Evolutionary conservation across 2,329 filamentous ascomycete genomes (phyloP), one percentile per base, ranked within the genome.

Genomic region (Drechslerella coelobrocha): DNA sequence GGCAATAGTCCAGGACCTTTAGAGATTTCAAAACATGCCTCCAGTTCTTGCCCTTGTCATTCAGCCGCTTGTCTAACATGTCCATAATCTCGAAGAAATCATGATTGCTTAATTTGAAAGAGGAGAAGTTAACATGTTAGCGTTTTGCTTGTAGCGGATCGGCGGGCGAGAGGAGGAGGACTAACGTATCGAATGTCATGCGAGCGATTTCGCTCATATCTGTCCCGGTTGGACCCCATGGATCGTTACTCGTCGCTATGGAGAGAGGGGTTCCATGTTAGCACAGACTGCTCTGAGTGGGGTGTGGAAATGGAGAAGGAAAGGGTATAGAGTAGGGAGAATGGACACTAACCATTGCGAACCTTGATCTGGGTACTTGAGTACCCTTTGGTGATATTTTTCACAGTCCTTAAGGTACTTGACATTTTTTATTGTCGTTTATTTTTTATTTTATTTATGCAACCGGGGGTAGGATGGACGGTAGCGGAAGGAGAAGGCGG

Each of bases 41-140:
- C 94, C 94, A 99, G 79, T 99, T 99, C 84, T 97, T 99, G 78
- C 94, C 94, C 81, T 99, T 97, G 81, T 99, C 94, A 77, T 99
- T 99, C 77, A 99, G 83, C 75, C 94, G 89, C 83, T 97, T 97
- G 81, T 99, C 94, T 75, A 99, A 84, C 91, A 99, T 99, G 79
- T 99, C 94, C 89, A 99, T 96, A 77, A 99, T 97, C 79, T 99
- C 93, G 82, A 96, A 96, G 82, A 99, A 99, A 79, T 97, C 94
- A 80, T 89, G 93, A 34, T 92, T 92, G 78, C 93, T 96, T n/a
- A n/a, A 52, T 47, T 29, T 5, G 24, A 47, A 12, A 48, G 39
- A 51, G 14, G 53, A 12, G 17, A 14, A 43, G 47, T 14, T 43
- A 68, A 19, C 7, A n/a, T 23, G 52, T 65, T 45, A 48, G 43